Base-by-base conservation (phyloP, 768 basidiomycete genomes). In the Pleurotus djamor region DNA sequence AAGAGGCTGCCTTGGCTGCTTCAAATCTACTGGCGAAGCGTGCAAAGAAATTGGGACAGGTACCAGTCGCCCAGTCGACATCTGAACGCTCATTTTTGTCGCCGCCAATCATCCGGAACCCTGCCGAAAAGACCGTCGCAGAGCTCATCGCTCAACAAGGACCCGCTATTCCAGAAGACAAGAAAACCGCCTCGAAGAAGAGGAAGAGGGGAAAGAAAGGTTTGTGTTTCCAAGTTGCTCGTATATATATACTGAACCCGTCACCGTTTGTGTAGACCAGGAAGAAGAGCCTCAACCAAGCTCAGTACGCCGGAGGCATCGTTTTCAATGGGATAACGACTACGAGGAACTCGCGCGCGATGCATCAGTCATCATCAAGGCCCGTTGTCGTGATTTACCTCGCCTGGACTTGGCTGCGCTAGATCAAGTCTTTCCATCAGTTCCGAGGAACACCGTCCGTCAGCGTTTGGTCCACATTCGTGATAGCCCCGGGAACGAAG, bases 271-370 rank as follows among this genome's bases (percentile, higher is more conserved):
- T 7, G 37, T 32, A 13, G 4, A 41, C 50, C 17, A 41, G 50
- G 59, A 59, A 38, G 51, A 62, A 43, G 45, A 59, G 28, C 56
- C 48, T 35, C 58, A 67, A 37, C 59, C 64, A 12, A 68, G 67
- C 49, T 66, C 59, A 21, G 56, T 66, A 13, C 64, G 66, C 48
- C 78, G 88, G 55, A 81, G 91, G 14, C 82, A 86, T 50, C 80
- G 88, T 57, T 93, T 94, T 68, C 84, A 85, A 50, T 98, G 94
- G 94, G 92, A 83, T 57, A 72, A 81, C 43, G 92, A 96, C 52
- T 93, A 88, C 58, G 94, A 98, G 58, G 96, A 98, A 61, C 81
- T 95, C 38, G 88, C 89, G 28, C 84, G 89, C 57, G 96, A 98
- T 67, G 88, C 89, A 0, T 87, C 86, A 48, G 89, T 85, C 8